Evolutionary conservation across 768 basidiomycete species (phyloP).

Genomic region (Phaffia australis): DNA sequence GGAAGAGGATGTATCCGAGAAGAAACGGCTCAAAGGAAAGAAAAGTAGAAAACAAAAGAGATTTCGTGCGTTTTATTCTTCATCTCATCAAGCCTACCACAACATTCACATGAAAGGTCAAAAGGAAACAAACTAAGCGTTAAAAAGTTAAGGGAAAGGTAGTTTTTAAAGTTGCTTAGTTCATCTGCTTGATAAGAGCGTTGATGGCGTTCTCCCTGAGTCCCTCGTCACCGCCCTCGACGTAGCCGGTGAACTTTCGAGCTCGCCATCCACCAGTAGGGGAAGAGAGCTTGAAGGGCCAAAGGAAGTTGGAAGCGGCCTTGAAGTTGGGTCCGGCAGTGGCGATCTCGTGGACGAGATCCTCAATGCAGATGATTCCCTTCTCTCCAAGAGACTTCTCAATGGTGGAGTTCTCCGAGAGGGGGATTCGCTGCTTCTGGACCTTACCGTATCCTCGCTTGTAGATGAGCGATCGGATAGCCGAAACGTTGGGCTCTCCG

Average conservation of each 20-base stretch:
- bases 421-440: constrained; percentile 91
- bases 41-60: too few relatives aligned
- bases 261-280: constrained; percentile 96
- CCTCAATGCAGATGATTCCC: constrained; percentile 66
- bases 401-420: constrained; percentile 85
- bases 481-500: constrained; percentile 94
- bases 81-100: too few relatives aligned
- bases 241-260: constrained; percentile 58
- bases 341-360: constrained; percentile 85
- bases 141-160: too few relatives aligned
- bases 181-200: constrained; percentile 67
- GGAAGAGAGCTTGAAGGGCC: constrained; percentile 99
- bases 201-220: constrained; percentile 96
- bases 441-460: constrained; percentile 99
- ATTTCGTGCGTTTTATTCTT: too few relatives aligned
- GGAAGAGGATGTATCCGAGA: too few relatives aligned
- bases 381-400: constrained; percentile 81
- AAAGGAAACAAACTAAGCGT: too few relatives aligned
- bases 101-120: too few relatives aligned
- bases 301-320: constrained; percentile 85
- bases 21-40: too few relatives aligned
- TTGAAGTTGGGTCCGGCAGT: constrained; percentile 98
- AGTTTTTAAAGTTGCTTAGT: constrained; percentile 32
- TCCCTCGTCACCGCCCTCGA: constrained; percentile 95
- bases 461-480: constrained; percentile 94